Percentiles rank a stretch among this genome's conserved stretches.
Conservation (phyloP, 495 filamentous ascomycete species). For the Lasiosphaeris hirsuta region DNA sequence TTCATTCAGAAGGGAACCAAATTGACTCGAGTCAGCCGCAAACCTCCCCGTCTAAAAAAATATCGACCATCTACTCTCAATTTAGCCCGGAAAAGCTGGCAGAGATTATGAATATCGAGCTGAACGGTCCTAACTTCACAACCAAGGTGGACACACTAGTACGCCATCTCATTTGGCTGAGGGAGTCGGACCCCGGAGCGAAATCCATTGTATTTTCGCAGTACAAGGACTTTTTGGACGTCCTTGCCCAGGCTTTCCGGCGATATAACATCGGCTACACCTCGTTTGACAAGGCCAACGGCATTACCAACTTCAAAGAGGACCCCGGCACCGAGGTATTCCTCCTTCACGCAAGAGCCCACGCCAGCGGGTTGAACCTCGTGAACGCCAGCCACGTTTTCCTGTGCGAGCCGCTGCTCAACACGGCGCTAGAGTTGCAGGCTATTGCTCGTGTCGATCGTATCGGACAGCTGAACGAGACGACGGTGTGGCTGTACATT, state of each 20-base stretch:
- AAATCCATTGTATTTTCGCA: slow-evolving; percentile 93
- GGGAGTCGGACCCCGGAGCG: slow-evolving; percentile 76
- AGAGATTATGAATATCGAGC: slow-evolving; percentile 79
- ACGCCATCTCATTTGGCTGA: slow-evolving; percentile 80
- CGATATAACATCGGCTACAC: slow-evolving; percentile 68
- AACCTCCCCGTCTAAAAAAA: slow-evolving; percentile 21
- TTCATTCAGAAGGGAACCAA: slow-evolving; percentile 57
- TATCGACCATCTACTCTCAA: slow-evolving; percentile 63
- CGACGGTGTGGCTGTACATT: slow-evolving; percentile 94
- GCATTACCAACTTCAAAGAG: slow-evolving; percentile 69
- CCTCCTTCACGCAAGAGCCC: slow-evolving; percentile 80
- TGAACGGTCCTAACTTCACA: slow-evolving; percentile 68
- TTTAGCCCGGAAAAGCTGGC: slow-evolving; percentile 66
- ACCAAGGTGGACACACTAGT: slow-evolving; percentile 85
- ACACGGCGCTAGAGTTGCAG: slow-evolving; percentile 89
- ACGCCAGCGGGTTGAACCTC: slow-evolving; percentile 83
- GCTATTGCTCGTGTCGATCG: slow-evolving; percentile 91
- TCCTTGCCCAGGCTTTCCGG: slow-evolving; percentile 64
- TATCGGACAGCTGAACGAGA: slow-evolving; percentile 83
- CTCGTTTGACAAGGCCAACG: slow-evolving; percentile 58
- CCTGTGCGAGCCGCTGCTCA: slow-evolving; percentile 87
- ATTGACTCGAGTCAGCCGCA: not conserved
- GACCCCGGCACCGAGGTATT: slow-evolving; percentile 79
- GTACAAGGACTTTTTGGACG: slow-evolving; percentile 68
- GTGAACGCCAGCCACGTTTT: slow-evolving; percentile 94